Conservation (phyloP, 306 rosid genomes). For the Betula pendula region DNA sequence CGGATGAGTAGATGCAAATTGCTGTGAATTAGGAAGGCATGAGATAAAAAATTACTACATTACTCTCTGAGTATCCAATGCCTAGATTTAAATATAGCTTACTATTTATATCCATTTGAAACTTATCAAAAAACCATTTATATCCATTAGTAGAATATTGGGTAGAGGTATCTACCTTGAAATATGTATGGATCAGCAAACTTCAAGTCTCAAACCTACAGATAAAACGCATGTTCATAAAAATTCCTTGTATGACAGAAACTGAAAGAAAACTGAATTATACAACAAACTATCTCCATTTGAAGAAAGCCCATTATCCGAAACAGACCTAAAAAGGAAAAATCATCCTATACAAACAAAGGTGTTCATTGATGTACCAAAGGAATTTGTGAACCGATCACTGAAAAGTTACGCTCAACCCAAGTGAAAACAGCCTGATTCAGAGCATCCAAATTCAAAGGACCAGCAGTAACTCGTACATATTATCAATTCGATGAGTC, state of each 20-base stretch:
- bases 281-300: conserved; percentile 26
- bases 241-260: conserved; percentile 54
- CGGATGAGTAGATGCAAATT: conserved; percentile 49
- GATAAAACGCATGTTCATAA: conserved; percentile 57
- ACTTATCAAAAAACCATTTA: neutral
- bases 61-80: conserved; percentile 19
- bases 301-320: conserved; percentile 2
- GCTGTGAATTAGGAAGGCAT: conserved; percentile 62
- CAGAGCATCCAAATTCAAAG: conserved; percentile 35
- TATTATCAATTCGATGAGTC: conserved; percentile 5
- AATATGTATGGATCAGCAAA: conserved; percentile 57
- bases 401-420: conserved; percentile 12
- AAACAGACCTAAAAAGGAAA: neutral
- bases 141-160: neutral
- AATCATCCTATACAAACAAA: neutral
- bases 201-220: conserved; percentile 94
- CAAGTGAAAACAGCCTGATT: conserved; percentile 11
- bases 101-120: conserved; percentile 7
- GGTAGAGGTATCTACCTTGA: conserved; percentile 37
- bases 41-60: conserved; percentile 51
- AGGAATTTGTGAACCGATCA: conserved; percentile 37
- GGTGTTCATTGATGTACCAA: neutral
- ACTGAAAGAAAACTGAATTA: conserved; percentile 26
- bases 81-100: neutral
- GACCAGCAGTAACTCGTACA: neutral